phyloP scores from a whole-genome alignment of 139 green algal genomes.

The Auxenochlorella protothecoides region DNA sequence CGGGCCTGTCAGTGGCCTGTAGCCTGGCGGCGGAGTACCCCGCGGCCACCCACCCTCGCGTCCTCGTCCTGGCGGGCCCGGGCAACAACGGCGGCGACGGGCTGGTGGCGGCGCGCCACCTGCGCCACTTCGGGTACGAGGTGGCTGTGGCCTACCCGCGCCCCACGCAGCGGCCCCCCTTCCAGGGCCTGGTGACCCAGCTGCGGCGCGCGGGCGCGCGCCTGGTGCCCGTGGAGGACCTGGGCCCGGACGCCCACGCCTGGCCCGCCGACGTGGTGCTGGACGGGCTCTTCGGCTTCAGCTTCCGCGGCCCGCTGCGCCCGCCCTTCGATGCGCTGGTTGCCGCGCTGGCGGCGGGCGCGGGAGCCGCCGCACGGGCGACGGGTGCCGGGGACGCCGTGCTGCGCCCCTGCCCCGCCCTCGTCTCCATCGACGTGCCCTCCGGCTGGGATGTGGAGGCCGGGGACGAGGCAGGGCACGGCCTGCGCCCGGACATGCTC shows the following conservation, averaged over 20 bases:
- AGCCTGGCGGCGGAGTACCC: slow-evolving; percentile 53
- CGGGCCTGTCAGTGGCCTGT: slow-evolving; percentile 60
- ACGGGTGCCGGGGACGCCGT: neutral
- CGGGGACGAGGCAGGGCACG: slow-evolving; percentile 27
- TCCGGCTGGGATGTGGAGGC: slow-evolving; percentile 61
- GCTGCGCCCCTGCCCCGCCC: slow-evolving; percentile 14
- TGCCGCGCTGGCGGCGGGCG: slow-evolving; percentile 22
- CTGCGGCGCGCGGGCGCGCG: slow-evolving; percentile 43
- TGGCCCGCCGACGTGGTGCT: slow-evolving; percentile 63
- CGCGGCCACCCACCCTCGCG: slow-evolving; percentile 17
- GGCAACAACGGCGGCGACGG: slow-evolving; percentile 99
- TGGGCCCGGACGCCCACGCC: slow-evolving; percentile 9
- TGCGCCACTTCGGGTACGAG: slow-evolving; percentile 29
- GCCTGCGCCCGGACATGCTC: slow-evolving; percentile 66
- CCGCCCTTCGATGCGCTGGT: slow-evolving; percentile 85
- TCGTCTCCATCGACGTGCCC: slow-evolving; percentile 33
- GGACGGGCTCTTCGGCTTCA: slow-evolving; percentile 97
- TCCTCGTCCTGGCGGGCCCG: slow-evolving; percentile 81
- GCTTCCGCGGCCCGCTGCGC: slow-evolving; percentile 76
- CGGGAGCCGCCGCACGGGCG: neutral
- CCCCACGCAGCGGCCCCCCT: slow-evolving; percentile 73
- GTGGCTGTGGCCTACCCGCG: slow-evolving; percentile 75
- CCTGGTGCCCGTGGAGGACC: slow-evolving; percentile 46
- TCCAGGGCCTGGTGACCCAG: slow-evolving; percentile 74
- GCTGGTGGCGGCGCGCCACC: slow-evolving; percentile 85